A percentile compares a stretch with the other conserved stretches of the same genome.
phyloP scores from a whole-genome alignment of 1,284 basidiomycete genomes.

The Peniophora sp. region DNA sequence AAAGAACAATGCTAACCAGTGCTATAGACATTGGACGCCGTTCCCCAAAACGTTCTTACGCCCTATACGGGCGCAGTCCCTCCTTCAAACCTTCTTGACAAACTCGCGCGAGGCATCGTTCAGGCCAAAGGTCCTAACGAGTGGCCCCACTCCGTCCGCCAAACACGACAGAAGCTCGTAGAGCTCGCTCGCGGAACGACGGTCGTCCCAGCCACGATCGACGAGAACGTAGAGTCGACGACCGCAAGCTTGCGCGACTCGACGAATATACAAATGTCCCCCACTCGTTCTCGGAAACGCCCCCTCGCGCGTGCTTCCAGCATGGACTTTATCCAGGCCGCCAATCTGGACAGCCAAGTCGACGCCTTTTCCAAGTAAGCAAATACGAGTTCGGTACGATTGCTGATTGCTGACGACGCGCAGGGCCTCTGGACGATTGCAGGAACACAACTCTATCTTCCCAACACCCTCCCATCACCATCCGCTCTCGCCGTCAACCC shows the following conservation, averaged over 20 bases:
- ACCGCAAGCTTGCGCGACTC: constrained; percentile 31
- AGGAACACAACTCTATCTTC: constrained; percentile 52
- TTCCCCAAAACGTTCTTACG: constrained; percentile 73
- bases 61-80: constrained; percentile 75
- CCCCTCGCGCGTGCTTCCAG: constrained; percentile 72
- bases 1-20: constrained; percentile 2
- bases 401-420: background rate
- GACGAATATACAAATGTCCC: constrained; percentile 26
- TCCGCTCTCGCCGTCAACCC: constrained; percentile 46
- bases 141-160: constrained; percentile 74
- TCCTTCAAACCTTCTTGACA: constrained; percentile 75
- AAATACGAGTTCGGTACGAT: background rate
- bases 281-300: constrained; percentile 26
- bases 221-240: constrained; percentile 27
- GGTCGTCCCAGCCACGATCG: constrained; percentile 36
- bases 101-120: constrained; percentile 66
- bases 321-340: constrained; percentile 69
- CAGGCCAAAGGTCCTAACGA: constrained; percentile 63
- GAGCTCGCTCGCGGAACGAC: constrained; percentile 54
- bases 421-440: constrained; percentile 63
- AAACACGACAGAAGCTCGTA: constrained; percentile 71
- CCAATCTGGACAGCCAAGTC: constrained; percentile 37
- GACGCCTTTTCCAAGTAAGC: constrained; percentile 56
- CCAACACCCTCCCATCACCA: constrained; percentile 54
- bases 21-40: constrained; percentile 67